phyloP scores from a whole-genome alignment of 495 filamentous ascomycete genomes.

The Xylaria curta region DNA sequence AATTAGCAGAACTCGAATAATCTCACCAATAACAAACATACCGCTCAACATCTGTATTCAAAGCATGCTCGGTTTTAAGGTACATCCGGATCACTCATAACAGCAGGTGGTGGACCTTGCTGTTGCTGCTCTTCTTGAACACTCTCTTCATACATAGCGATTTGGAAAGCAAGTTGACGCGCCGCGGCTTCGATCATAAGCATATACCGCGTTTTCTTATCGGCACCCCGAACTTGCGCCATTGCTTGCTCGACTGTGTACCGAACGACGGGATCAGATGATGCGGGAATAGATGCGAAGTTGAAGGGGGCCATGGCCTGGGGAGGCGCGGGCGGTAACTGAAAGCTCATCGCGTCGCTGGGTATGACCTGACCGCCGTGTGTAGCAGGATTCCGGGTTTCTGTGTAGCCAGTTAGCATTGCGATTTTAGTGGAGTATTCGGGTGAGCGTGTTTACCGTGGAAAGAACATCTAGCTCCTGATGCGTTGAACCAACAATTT shows the following conservation, averaged over 20 bases:
- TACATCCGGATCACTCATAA: conserved; percentile 35
- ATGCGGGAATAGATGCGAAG: conserved; percentile 39
- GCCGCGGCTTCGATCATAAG: conserved; percentile 50
- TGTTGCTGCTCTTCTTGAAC: conserved; percentile 36
- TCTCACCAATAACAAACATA: not conserved
- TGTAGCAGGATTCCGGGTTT: conserved; percentile 39
- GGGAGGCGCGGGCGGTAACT: conserved; percentile 31
- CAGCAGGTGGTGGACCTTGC: conserved; percentile 28
- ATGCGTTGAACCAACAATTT: conserved; percentile 61
- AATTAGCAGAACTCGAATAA: not conserved
- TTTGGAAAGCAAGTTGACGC: conserved; percentile 52
- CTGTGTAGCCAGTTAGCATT: conserved; percentile 25
- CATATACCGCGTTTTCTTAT: conserved; percentile 48
- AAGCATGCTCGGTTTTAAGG: conserved; percentile 24
- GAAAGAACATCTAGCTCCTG: conserved; percentile 57
- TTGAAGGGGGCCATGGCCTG: conserved; percentile 38
- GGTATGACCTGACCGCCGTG: conserved; percentile 34
- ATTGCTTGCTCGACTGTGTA: conserved; percentile 48
- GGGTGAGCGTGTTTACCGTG: conserved; percentile 47
- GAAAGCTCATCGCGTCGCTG: conserved; percentile 33
- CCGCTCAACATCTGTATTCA: too few relatives aligned
- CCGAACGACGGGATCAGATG: conserved; percentile 46
- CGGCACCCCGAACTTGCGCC: conserved; percentile 47
- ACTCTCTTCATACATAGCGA: conserved; percentile 50
- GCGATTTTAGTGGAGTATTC: not conserved